Evolutionary conservation across 164 flowering plant species (phyloP).

Genomic region (Stephania cephalantha): DNA sequence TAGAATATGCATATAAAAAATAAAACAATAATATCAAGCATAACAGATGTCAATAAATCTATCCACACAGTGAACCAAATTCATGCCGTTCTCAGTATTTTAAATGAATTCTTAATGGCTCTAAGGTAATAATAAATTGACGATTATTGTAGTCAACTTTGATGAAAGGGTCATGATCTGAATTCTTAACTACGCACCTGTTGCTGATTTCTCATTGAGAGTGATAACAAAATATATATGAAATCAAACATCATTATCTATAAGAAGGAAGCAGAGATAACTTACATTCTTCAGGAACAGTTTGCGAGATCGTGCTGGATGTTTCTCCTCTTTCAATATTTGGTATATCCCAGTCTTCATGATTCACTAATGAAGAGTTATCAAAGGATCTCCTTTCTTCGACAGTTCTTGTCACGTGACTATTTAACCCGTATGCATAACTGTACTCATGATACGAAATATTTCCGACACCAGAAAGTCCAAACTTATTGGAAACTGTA

Average conservation of each 20-base stretch:
- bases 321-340: constrained; percentile 34
- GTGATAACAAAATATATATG: not conserved
- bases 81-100: not conserved
- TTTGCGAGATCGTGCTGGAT: constrained; percentile 26
- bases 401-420: constrained; percentile 27
- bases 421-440: constrained; percentile 35
- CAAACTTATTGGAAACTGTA: constrained; percentile 54
- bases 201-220: too few species aligned
- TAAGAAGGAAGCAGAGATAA: constrained; percentile 8
- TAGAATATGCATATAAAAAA: too few species aligned
- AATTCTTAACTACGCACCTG: not conserved
- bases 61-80: too few species aligned
- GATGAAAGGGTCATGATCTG: not conserved
- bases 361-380: constrained; percentile 24
- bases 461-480: constrained; percentile 30
- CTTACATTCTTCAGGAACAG: constrained; percentile 54
- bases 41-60: too few species aligned
- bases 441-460: constrained; percentile 38
- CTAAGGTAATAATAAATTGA: not conserved
- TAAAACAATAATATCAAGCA: too few species aligned
- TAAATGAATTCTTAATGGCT: not conserved
- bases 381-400: constrained; percentile 39
- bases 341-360: constrained; percentile 28
- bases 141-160: not conserved
- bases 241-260: not conserved